phyloP scores from a whole-genome alignment of 768 basidiomycete species.

The Hemileccinum rubropunctum region DNA sequence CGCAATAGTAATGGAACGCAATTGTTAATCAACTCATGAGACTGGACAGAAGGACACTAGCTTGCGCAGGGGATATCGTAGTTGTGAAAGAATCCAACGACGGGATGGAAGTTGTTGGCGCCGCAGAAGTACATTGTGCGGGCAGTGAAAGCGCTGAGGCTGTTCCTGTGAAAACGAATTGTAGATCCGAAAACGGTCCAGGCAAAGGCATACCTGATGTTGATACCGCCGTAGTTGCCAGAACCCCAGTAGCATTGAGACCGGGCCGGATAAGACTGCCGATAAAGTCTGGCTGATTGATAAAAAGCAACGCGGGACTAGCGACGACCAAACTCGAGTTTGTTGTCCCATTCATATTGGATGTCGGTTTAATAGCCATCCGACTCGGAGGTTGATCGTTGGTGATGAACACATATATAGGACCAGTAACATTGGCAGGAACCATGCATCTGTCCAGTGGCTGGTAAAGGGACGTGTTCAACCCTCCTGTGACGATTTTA shows the following conservation, averaged over 20 bases:
- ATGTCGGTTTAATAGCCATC: conserved; percentile 54
- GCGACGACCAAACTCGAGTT: conserved; percentile 45
- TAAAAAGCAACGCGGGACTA: conserved; percentile 68
- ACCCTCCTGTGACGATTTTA: conserved; percentile 73
- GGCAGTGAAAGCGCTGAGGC: conserved; percentile 19
- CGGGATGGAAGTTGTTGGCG: conserved; percentile 8
- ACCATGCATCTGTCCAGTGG: conserved; percentile 61
- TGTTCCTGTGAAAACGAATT: conserved; percentile 6
- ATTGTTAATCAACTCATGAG: conserved; percentile 16
- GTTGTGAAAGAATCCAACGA: conserved; percentile 8
- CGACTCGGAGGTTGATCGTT: conserved; percentile 35
- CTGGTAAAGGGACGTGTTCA: conserved; percentile 51
- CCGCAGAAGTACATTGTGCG: conserved; percentile 26
- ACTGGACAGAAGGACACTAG: conserved; percentile 34
- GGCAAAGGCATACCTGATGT: not conserved
- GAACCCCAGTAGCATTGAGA: conserved; percentile 3
- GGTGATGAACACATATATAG: conserved; percentile 72
- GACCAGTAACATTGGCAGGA: conserved; percentile 67
- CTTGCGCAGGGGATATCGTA: conserved; percentile 24
- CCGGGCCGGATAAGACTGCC: conserved; percentile 42
- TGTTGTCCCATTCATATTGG: conserved; percentile 42
- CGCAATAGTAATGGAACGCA: too few species aligned
- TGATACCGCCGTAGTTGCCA: not conserved
- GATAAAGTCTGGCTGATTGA: conserved; percentile 53
- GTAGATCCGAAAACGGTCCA: conserved; percentile 7